phyloP scores from a whole-genome alignment of 108 stramenopile genomes.

The Cyclostephanos invisitatus region DNA sequence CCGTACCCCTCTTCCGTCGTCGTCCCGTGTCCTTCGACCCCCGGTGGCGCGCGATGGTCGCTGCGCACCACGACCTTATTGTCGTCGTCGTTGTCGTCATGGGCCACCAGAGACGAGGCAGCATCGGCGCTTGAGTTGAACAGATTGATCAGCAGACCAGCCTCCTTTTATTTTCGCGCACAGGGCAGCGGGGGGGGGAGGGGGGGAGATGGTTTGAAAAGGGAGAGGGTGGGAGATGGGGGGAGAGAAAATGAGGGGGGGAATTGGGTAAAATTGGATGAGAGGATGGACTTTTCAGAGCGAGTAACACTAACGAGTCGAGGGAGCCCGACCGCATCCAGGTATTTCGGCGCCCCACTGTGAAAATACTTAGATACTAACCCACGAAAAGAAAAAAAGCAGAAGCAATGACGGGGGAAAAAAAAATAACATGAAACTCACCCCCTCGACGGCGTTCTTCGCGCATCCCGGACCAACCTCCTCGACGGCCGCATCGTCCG shows the following conservation, averaged over 20 bases:
- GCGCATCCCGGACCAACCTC: not conserved
- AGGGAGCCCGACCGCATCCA: no score
- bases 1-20: not conserved
- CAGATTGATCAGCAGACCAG: not conserved
- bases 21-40: not conserved
- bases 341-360: no score
- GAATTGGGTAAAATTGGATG: no score
- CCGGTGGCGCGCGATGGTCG: not conserved
- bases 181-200: not conserved
- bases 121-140: not conserved
- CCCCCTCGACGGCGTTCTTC: not conserved
- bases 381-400: no score
- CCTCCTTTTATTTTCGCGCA: not conserved
- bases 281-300: no score
- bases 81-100: not conserved
- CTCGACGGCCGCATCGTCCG: constrained; percentile 2
- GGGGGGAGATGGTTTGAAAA: not conserved
- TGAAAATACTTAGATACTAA: no score
- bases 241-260: not conserved
- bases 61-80: not conserved
- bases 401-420: not conserved
- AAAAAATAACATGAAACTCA: not conserved
- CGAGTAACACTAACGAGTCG: no score
- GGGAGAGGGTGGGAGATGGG: not conserved
- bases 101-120: not conserved